These are phyloP conservation scores for Neurospora pannonica DNA, from an alignment of 495 filamentous ascomycete species.

Conservation along the genomic window DNA sequence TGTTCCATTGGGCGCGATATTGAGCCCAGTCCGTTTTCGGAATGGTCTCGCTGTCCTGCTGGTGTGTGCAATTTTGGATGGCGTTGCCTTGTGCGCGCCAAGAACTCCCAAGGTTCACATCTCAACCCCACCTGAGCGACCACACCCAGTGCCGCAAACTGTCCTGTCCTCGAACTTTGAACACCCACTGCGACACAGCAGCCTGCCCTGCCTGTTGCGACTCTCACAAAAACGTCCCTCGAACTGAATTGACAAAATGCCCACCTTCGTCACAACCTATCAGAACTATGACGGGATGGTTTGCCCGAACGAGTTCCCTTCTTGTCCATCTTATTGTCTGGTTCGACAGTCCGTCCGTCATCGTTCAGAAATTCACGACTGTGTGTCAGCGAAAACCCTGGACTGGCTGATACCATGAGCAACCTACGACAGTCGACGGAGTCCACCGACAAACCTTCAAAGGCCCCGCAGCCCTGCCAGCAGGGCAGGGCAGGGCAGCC, in stretches of 20 bases:
- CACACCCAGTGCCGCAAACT: slow-evolving; percentile 25
- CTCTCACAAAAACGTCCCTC: neutral
- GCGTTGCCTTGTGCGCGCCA: slow-evolving; percentile 13
- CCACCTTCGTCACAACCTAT: neutral
- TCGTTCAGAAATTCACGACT: neutral
- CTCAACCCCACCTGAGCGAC: slow-evolving; percentile 3
- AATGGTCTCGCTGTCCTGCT: slow-evolving; percentile 11
- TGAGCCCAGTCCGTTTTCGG: slow-evolving; percentile 9
- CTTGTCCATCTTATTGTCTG: neutral
- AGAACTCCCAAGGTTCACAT: neutral
- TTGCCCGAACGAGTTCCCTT: neutral
- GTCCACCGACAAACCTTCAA: neutral
- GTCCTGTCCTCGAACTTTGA: neutral
- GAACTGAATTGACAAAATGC: neutral
- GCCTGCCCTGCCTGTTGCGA: neutral
- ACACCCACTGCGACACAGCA: neutral
- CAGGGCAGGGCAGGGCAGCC: neutral
- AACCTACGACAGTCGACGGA: neutral
- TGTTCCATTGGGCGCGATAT: slow-evolving; percentile 15
- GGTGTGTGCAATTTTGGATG: slow-evolving; percentile 31
- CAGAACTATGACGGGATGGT: neutral
- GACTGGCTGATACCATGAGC: neutral
- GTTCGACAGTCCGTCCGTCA: neutral
- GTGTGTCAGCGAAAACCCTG: neutral
- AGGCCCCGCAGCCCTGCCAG: neutral